Base-by-base conservation (phyloP, 1,284 basidiomycete species). In the Papiliotrema terrestris region DNA sequence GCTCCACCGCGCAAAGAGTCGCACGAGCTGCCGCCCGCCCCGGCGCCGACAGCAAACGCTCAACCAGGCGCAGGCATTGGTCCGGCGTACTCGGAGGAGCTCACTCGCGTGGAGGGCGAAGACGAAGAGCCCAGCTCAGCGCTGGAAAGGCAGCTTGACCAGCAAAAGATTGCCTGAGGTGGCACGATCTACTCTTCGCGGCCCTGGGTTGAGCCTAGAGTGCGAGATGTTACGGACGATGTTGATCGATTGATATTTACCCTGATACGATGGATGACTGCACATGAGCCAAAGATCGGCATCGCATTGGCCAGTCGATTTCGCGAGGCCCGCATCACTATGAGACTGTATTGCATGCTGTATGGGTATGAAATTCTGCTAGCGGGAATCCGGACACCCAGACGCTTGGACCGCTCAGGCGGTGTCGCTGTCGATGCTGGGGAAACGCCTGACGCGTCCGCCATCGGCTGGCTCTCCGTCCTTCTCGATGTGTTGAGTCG, bases 101-200 rank as follows among this genome's bases (percentile, higher is more conserved):
- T 59, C 46, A 71, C 82, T 82, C 14, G 74, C 8, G 22, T 14
- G 39, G 50, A 79, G 5, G 51, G 85, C 78, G 66, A 85, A 83
- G 20, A 81, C 74, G 91, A 93, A 67, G 86, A 95, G 71, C 91
- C 91, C 3, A 87, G 87, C 58, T 87, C 85, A 52, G 89, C 89
- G 64, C 82, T 95, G 19, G 91, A 94, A 72, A 84, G 86, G 45
- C 88, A 93, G 71, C 80, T 94, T 39, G 89, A 52, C 22, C 51
- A 56, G 45, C 38, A 51, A 22, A 17, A 20, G 19, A 26, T 45
- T 8, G 43, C 43, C 17, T 45, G 17, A 23, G 43, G 39, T n/a
- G 39, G 39, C n/a, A n/a, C n/a, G 29, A 11, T 5, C 29, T 32
- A 11, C 6, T 11, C 29, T 32, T 32, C 11, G 29, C 5, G 11